Evolutionary conservation across 2,329 filamentous ascomycete genomes (phyloP), one percentile per base, ranked within the genome.

Genomic region (Diaporthe longicolla): DNA sequence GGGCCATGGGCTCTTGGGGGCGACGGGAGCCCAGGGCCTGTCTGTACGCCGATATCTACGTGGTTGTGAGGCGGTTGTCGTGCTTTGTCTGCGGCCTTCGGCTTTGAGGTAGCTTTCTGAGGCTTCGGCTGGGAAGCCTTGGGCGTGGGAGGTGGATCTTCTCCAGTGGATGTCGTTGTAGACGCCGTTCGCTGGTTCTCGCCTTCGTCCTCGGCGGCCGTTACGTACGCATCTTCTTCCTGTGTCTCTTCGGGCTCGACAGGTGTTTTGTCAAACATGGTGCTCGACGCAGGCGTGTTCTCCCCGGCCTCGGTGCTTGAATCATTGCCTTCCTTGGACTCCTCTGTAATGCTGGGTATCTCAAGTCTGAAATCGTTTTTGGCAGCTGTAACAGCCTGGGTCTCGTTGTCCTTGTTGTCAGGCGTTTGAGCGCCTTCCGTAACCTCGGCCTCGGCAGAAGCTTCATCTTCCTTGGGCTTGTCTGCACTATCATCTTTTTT

Each of bases 361-460:
- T 84, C 82, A 57, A 81, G 81, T 58, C 82, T 78, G n/a, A 79
- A 81, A 26, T 82, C 82, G 77, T 82, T 84, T n/a, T 82, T 80
- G 17, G 55, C 69, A 8, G 15, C 52, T 45, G 58, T 17, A 10
- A 29, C 24, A 10, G 40, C n/a, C 54, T 50, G 61, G 3, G 11
- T 40, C 57, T 26, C 81, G 9, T 82, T 82, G 75, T 85, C 83
- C 59, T 82, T 80, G 55, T 82, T 83, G 35, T 75, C 74, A 10
- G 45, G 52, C 54, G 75, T 77, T 21, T 76, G 70, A 37, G 55
- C 52, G 65, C 48, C 32, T 15, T 75, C 45, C 24, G 32, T 26
- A 13, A 72, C 50, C n/a, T 75, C 55, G 63, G 58, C 58, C n/a
- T 74, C 63, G 24, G 29, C 45, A 10, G 35, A 13, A 35, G 9